Conservation (phyloP, 2,329 filamentous ascomycete species). For the Podosphaera leucotricha region DNA sequence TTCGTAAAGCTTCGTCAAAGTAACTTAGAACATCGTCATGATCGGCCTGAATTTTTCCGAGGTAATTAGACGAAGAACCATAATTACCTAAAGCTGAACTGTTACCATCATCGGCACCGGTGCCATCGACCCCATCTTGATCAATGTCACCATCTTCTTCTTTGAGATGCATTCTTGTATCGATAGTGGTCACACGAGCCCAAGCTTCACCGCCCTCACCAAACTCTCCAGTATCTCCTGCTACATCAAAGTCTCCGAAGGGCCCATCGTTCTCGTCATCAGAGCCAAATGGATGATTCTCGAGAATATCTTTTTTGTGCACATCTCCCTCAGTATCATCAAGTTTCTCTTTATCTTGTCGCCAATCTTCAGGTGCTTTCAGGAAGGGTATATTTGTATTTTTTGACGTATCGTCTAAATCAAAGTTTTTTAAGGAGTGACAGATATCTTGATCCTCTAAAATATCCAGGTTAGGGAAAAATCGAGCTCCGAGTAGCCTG, state of each 20-base stretch:
- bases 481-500: constrained; percentile 45
- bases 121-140: constrained; percentile 27
- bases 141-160: constrained; percentile 41
- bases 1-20: constrained; percentile 87
- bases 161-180: constrained; percentile 69
- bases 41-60: constrained; percentile 32
- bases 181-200: constrained; percentile 71
- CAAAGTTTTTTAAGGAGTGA: constrained; percentile 81
- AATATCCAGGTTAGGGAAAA: constrained; percentile 58
- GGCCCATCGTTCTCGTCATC: constrained; percentile 52
- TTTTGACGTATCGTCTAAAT: constrained; percentile 65
- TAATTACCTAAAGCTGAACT: constrained; percentile 49
- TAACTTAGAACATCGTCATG: constrained; percentile 95
- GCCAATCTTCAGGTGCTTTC: constrained; percentile 71
- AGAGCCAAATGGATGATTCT: constrained; percentile 57
- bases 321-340: constrained; percentile 26
- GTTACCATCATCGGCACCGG: constrained; percentile 25
- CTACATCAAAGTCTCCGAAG: constrained; percentile 45
- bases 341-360: constrained; percentile 39
- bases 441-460: constrained; percentile 82
- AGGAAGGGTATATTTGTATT: constrained; percentile 80
- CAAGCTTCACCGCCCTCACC: constrained; percentile 91
- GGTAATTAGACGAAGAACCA: constrained; percentile 50
- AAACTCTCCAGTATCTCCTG: constrained; percentile 48
- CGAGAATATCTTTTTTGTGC: constrained; percentile 19